Evolutionary conservation across 768 basidiomycete species (phyloP).

Genomic region (Galerina marginata): DNA sequence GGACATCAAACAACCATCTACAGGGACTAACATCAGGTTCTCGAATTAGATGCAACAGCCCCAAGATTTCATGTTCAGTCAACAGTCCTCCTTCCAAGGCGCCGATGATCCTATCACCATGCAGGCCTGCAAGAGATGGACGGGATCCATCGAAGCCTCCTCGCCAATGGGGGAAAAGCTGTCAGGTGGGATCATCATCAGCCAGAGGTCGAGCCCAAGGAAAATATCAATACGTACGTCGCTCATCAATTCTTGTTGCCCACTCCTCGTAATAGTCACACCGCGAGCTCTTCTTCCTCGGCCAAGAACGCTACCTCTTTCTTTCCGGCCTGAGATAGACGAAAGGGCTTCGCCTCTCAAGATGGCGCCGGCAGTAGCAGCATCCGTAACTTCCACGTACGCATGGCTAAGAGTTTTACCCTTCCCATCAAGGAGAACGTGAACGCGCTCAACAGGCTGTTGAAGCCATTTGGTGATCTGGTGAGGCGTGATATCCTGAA

Average conservation of each 20-base stretch:
- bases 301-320: slow-evolving; percentile 71
- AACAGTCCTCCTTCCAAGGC: slow-evolving; percentile 70
- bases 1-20: background rate
- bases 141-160: slow-evolving; percentile 72
- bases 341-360: slow-evolving; percentile 59
- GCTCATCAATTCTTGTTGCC: slow-evolving; percentile 82
- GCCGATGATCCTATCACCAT: slow-evolving; percentile 59
- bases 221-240: slow-evolving; percentile 54
- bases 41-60: slow-evolving; percentile 71
- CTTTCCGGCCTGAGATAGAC: slow-evolving; percentile 43
- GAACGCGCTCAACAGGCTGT: slow-evolving; percentile 71
- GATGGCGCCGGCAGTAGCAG: slow-evolving; percentile 67
- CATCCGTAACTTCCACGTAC: slow-evolving; percentile 73
- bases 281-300: slow-evolving; percentile 79
- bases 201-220: background rate
- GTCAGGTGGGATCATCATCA: background rate
- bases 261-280: slow-evolving; percentile 82
- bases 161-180: slow-evolving; percentile 85
- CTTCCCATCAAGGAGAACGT: slow-evolving; percentile 79
- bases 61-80: slow-evolving; percentile 68
- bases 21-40: slow-evolving; percentile 71
- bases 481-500: slow-evolving; percentile 82
- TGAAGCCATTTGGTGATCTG: slow-evolving; percentile 72
- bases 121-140: slow-evolving; percentile 70
- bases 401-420: slow-evolving; percentile 89